Evolutionary conservation across 495 filamentous ascomycete genomes (phyloP).

Genomic region (Podospora tetraspora): DNA sequence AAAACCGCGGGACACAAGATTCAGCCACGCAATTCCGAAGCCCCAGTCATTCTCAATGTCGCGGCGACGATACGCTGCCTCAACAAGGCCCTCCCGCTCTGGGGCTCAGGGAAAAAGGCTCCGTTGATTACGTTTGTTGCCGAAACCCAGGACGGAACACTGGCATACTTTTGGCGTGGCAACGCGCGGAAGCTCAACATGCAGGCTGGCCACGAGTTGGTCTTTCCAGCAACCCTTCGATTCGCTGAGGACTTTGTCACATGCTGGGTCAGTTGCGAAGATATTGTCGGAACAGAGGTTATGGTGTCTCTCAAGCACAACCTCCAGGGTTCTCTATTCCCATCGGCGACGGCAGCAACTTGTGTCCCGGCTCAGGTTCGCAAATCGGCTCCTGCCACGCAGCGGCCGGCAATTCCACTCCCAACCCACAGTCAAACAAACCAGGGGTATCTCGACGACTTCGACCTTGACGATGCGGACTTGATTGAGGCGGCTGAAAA

Average conservation of each 20-base stretch:
- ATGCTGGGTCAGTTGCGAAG: constrained; percentile 81
- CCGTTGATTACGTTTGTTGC: constrained; percentile 70
- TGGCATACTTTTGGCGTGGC: constrained; percentile 72
- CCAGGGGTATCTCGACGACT: constrained; percentile 19
- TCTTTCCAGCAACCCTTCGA: constrained; percentile 56
- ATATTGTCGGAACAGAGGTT: constrained; percentile 77
- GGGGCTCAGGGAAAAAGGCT: constrained; percentile 45
- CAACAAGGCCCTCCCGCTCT: constrained; percentile 60
- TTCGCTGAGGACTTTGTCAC: constrained; percentile 52
- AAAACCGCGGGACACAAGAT: constrained; percentile 25
- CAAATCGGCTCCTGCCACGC: neutral
- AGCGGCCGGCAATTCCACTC: neutral
- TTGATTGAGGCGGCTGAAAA: constrained; percentile 24
- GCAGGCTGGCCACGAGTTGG: constrained; percentile 48
- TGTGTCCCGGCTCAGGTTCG: neutral
- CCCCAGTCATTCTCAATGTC: constrained; percentile 52
- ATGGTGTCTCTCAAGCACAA: constrained; percentile 57
- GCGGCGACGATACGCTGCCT: constrained; percentile 66
- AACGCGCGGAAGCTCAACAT: constrained; percentile 64
- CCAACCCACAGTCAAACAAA: neutral
- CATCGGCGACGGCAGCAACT: neutral
- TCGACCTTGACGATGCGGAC: constrained; percentile 22
- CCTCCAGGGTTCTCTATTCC: constrained; percentile 54
- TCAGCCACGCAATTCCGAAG: constrained; percentile 14
- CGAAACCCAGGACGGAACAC: constrained; percentile 66